Percentiles rank a stretch among this genome's conserved stretches.
These are phyloP conservation scores for Tuber aestivum DNA, from an alignment of 495 filamentous ascomycete genomes.

Conservation along the genomic window DNA sequence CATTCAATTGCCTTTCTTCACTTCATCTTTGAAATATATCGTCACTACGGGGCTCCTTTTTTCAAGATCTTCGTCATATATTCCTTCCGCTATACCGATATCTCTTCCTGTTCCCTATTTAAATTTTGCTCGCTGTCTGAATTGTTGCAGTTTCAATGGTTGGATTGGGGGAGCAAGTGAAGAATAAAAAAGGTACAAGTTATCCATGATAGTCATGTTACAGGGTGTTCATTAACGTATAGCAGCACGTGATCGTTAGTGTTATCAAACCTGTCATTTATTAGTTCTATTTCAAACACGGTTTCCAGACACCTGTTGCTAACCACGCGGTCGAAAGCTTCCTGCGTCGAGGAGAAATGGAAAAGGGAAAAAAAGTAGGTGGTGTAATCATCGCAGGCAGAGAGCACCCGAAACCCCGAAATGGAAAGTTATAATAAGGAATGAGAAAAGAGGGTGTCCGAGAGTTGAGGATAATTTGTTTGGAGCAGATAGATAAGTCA, in stretches of 20 bases:
- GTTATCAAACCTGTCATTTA: constrained; percentile 31
- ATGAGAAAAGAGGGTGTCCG: background rate
- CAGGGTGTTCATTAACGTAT: constrained; percentile 29
- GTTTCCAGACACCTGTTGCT: background rate
- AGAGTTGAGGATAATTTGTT: background rate
- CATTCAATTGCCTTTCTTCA: constrained; percentile 7
- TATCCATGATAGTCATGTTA: constrained; percentile 7
- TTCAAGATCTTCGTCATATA: background rate
- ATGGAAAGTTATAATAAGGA: too few species aligned
- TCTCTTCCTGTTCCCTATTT: background rate
- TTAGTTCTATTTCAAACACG: constrained; percentile 24
- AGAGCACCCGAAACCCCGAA: background rate
- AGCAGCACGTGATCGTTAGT: constrained; percentile 35
- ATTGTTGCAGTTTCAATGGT: background rate
- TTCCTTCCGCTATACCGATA: background rate
- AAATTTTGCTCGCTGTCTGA: background rate
- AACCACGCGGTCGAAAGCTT: background rate
- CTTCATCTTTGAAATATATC: constrained; percentile 4
- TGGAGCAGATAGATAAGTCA: background rate
- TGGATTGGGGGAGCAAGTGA: background rate
- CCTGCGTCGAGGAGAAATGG: background rate
- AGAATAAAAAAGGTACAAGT: background rate
- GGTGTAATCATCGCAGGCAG: background rate
- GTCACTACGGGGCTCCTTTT: background rate
- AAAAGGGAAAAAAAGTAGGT: background rate